phyloP scores from a whole-genome alignment of 2,329 filamentous ascomycete genomes.

The Byssothecium circinans region DNA sequence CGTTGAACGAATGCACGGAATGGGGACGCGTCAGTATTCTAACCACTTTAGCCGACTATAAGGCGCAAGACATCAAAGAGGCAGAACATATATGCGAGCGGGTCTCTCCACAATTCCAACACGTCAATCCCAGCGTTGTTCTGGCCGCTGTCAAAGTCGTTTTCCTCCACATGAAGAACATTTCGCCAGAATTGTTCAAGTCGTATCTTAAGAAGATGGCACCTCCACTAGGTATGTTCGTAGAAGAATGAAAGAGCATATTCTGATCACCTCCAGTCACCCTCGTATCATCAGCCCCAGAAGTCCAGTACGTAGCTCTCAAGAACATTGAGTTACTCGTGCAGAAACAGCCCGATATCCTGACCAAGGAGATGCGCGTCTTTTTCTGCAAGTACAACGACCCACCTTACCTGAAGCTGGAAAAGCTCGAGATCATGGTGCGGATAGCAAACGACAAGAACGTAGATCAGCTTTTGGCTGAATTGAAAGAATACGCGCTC shows the following conservation, averaged over 20 bases:
- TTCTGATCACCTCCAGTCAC: conserved; percentile 66
- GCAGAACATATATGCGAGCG: conserved; percentile 97
- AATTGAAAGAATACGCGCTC: conserved; percentile 94
- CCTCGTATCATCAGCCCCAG: conserved; percentile 88
- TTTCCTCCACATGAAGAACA: conserved; percentile 89
- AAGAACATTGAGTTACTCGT: conserved; percentile 94
- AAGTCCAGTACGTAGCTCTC: conserved; percentile 96
- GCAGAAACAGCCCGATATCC: conserved; percentile 93
- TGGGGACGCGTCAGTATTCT: conserved; percentile 96
- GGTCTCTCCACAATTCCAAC: conserved; percentile 95
- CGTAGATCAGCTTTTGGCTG: conserved; percentile 89
- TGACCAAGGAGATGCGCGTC: conserved; percentile 95
- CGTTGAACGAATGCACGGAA: conserved; percentile 96
- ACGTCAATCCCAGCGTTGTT: conserved; percentile 96
- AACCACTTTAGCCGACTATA: conserved; percentile 85
- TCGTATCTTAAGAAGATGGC: conserved; percentile 99
- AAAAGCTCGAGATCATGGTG: conserved; percentile 99
- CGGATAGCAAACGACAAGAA: conserved; percentile 97
- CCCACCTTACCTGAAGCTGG: conserved; percentile 93
- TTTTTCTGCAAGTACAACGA: conserved; percentile 99
- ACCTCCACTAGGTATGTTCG: conserved; percentile 76
- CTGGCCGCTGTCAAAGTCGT: conserved; percentile 97
- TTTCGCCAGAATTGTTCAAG: conserved; percentile 75
- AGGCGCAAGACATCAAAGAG: conserved; percentile 85
- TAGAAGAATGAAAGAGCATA: not conserved